Evolutionary conservation across 306 rosid genomes (phyloP), one percentile per base, ranked within the genome.

Genomic region (Cucumis hystrix): DNA sequence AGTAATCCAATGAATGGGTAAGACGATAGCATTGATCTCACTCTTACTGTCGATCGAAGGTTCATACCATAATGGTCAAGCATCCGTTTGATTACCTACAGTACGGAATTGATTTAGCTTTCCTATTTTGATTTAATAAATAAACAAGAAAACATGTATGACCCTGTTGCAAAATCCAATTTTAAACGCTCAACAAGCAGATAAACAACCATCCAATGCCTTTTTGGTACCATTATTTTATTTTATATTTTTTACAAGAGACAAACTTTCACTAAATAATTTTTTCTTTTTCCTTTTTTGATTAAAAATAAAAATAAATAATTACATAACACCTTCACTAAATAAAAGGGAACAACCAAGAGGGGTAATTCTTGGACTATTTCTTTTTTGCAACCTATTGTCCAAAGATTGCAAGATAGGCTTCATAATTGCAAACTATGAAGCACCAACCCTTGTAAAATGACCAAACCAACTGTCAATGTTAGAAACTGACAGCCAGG

Each of bases 31-130:
- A 86, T 57, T 12, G 9, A 11, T 71, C 14, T 74, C 67, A 84
- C 58, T 84, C 20, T 86, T 82, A 25, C 79, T 72, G 69, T 77
- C 15, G 33, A 80, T 41, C 35, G 70, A 21, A 51, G 57, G 37
- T 81, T 79, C n/a, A 66, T 78, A 45, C 55, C 77, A 85, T 84
- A 84, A 83, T 83, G 92, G 39, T 41, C 80, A 79, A 95, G 81
- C 97, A 95, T 90, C 88, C 88, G 83, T 74, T 85, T 79, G 30
- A 95, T 79, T 59, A 90, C 97, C 98, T 95, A 79, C 89, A 84
- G 80, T 35, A 79, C n/a, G 68, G 74, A 55, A 74, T 63, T 63
- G 70, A 49, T 73, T 70, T 40, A 74, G 65, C 78, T 80, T 73
- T 76, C 75, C 79, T 67, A 57, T 39, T 51, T 30, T 63, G 55